phyloP scores from a whole-genome alignment of 345 rosid genomes.

The Mercurialis annua region DNA sequence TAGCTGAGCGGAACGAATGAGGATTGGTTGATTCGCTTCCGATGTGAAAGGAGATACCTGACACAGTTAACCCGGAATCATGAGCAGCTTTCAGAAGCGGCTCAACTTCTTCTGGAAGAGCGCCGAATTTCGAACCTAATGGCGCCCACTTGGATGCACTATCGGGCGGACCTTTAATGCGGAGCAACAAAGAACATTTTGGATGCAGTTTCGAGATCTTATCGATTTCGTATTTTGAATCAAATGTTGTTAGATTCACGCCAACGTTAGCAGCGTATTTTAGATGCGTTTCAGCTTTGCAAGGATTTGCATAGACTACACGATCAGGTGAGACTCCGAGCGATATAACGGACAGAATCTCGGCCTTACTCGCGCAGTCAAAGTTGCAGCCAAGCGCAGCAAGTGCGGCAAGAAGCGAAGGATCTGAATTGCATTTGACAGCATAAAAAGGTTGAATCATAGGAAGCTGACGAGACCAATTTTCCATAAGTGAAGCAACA shows the following conservation, averaged over 20 bases:
- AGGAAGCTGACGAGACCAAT: too few relatives aligned
- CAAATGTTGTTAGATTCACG: slow-evolving; percentile 26
- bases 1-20: neutral
- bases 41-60: neutral
- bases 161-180: slow-evolving; percentile 18
- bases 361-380: slow-evolving; percentile 26
- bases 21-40: neutral
- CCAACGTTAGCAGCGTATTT: slow-evolving; percentile 21
- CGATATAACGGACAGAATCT: slow-evolving; percentile 17
- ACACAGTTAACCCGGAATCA: neutral
- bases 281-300: slow-evolving; percentile 23
- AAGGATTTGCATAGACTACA: slow-evolving; percentile 22
- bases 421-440: slow-evolving; percentile 27
- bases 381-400: slow-evolving; percentile 25
- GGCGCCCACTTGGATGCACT: slow-evolving; percentile 1
- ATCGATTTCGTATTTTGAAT: slow-evolving; percentile 13
- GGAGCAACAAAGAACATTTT: slow-evolving; percentile 16
- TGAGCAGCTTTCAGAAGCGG: neutral
- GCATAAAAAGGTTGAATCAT: slow-evolving; percentile 24
- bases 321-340: slow-evolving; percentile 23
- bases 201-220: slow-evolving; percentile 21
- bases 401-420: slow-evolving; percentile 11
- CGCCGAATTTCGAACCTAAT: neutral
- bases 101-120: neutral
- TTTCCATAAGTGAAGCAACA: too few relatives aligned